Percentiles rank a stretch among this genome's conserved stretches.
Evolutionary conservation across 306 rosid species (phyloP).

Genomic region (Amphicarpaea edgeworthii): DNA sequence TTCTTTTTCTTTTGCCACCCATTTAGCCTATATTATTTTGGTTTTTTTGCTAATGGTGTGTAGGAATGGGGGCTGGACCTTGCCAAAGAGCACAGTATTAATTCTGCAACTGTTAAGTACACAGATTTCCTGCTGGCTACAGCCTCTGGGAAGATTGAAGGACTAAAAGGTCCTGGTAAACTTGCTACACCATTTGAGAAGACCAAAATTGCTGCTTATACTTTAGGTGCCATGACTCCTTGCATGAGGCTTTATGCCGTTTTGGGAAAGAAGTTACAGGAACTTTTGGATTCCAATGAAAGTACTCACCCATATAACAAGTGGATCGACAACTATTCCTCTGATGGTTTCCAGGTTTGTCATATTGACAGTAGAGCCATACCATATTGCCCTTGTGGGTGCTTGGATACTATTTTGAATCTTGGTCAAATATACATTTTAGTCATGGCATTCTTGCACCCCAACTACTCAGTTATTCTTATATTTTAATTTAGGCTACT

Average conservation of each 20-base stretch:
- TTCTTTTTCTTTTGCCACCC: neutral
- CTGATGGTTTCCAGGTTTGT: slow-evolving; percentile 87
- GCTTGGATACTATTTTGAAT: slow-evolving; percentile 45
- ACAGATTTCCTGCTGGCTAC: slow-evolving; percentile 93
- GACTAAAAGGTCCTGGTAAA: slow-evolving; percentile 86
- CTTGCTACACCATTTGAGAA: slow-evolving; percentile 99
- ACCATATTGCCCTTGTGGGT: slow-evolving; percentile 47
- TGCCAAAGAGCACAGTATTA: slow-evolving; percentile 63
- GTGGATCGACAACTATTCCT: slow-evolving; percentile 89
- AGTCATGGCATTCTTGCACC: slow-evolving; percentile 51
- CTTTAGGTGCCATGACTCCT: slow-evolving; percentile 96
- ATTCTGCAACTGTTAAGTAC: slow-evolving; percentile 83
- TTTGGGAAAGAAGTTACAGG: slow-evolving; percentile 77
- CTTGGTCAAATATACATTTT: slow-evolving; percentile 48
- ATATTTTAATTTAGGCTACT: slow-evolving; percentile 80
- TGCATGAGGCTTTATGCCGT: slow-evolving; percentile 96
- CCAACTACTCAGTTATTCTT: slow-evolving; percentile 56
- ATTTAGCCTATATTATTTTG: slow-evolving; percentile 34
- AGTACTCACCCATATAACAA: slow-evolving; percentile 78
- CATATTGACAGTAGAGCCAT: slow-evolving; percentile 46
- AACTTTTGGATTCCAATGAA: slow-evolving; percentile 53
- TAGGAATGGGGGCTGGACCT: slow-evolving; percentile 89
- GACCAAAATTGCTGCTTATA: slow-evolving; percentile 96
- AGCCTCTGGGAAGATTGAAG: slow-evolving; percentile 95
- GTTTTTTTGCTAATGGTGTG: slow-evolving; percentile 40